phyloP scores from a whole-genome alignment of 2,329 filamentous ascomycete genomes.

The Capronia americana region DNA sequence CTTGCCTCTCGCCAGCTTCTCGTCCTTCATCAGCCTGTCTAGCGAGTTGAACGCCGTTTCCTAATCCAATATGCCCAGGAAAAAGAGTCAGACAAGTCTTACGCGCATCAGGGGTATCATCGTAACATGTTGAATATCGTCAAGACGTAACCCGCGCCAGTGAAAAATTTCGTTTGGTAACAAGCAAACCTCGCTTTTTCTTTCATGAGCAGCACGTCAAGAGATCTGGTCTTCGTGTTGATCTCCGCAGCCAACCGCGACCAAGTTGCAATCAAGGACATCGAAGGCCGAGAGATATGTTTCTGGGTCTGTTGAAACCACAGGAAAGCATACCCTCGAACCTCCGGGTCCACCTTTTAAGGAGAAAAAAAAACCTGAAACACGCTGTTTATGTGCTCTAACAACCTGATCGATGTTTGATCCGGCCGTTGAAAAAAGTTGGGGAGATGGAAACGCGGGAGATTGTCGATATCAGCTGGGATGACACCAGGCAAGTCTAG shows the following conservation, averaged over 20 bases:
- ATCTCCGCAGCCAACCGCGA: conserved; percentile 6
- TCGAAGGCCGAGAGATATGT: conserved; percentile 4
- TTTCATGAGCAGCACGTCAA: conserved; percentile 11
- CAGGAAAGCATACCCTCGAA: conserved; percentile 20
- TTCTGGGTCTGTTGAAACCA: conserved; percentile 37
- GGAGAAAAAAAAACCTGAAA: conserved; percentile 4
- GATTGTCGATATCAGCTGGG: conserved; percentile 12
- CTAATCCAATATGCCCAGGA: conserved; percentile 20
- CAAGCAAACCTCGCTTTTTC: conserved; percentile 21
- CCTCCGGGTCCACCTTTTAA: conserved; percentile 3
- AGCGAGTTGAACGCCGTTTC: conserved; percentile 33
- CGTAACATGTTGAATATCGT: conserved; percentile 40
- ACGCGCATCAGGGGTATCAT: conserved; percentile 36
- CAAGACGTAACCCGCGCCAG: conserved; percentile 35
- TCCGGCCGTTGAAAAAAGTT: background rate
- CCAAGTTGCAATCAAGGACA: conserved; percentile 13
- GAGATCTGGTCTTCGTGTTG: background rate
- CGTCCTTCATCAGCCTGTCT: conserved; percentile 5
- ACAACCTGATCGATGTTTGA: conserved; percentile 5
- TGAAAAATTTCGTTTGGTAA: conserved; percentile 19
- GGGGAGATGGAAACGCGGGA: conserved; percentile 13
- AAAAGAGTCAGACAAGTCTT: conserved; percentile 27
- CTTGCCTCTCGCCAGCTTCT: conserved; percentile 2
- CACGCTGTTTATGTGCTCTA: conserved; percentile 10
- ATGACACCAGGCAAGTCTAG: conserved; percentile 60